Evolutionary conservation across 164 flowering plant species (phyloP).

Genomic region (Magnolia officinalis): DNA sequence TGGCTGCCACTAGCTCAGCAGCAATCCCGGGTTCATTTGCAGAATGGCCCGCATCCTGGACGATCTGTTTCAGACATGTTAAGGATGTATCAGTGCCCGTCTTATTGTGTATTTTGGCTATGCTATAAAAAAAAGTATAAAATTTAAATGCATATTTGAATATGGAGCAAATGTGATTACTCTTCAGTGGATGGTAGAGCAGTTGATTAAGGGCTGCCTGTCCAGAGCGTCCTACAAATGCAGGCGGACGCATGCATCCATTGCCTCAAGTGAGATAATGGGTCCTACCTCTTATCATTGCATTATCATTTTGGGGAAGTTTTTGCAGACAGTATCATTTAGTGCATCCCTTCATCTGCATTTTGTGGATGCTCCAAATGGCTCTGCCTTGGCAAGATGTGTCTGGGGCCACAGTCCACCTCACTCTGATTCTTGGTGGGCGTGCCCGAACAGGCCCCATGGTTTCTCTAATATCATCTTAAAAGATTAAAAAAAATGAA

Average conservation of each 20-base stretch:
- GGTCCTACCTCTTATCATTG: too few relatives aligned
- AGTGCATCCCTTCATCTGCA: neutral
- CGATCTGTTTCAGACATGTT: slow-evolving; percentile 42
- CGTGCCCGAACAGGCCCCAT: neutral
- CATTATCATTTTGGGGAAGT: too few relatives aligned
- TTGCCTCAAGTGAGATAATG: neutral
- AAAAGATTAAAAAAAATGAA: neutral
- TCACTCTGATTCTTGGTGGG: neutral
- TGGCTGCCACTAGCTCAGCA: slow-evolving; percentile 80
- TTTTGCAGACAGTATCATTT: too few relatives aligned
- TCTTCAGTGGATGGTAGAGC: too few relatives aligned
- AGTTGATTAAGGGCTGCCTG: too few relatives aligned
- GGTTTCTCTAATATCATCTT: neutral
- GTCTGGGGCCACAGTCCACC: neutral
- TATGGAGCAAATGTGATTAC: too few relatives aligned
- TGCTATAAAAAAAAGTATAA: too few relatives aligned
- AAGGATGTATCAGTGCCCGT: neutral
- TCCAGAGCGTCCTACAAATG: too few relatives aligned
- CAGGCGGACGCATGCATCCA: neutral
- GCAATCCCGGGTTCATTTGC: slow-evolving; percentile 80
- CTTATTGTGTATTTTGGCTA: neutral
- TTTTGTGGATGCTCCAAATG: neutral
- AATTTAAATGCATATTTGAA: too few relatives aligned
- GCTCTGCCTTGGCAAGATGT: neutral
- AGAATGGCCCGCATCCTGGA: slow-evolving; percentile 80